phyloP scores from a whole-genome alignment of 768 basidiomycete species.

The Hygrocybe punicea region DNA sequence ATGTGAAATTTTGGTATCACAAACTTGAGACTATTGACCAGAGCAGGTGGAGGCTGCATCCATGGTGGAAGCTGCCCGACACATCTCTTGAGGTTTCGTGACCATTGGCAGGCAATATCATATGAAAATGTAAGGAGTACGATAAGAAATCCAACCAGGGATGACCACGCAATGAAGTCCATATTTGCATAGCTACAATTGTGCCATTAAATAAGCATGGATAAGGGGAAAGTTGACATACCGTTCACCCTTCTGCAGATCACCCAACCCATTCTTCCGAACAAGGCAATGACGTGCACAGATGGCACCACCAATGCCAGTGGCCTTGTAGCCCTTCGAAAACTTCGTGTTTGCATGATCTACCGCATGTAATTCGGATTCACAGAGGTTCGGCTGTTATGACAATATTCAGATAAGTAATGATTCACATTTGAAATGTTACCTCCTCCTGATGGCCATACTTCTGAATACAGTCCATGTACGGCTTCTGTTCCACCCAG shows the following conservation, averaged over 20 bases:
- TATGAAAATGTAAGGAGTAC: conserved; percentile 23
- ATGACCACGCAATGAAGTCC: conserved; percentile 25
- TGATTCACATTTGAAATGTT: not conserved
- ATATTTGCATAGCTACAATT: conserved; percentile 29
- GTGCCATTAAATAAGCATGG: not conserved
- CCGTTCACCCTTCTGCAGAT: conserved; percentile 36
- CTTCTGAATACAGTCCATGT: conserved; percentile 5
- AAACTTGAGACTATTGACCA: not conserved
- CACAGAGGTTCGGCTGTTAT: conserved; percentile 10
- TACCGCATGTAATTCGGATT: conserved; percentile 8
- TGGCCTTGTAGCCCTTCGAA: conserved; percentile 20
- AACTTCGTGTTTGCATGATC: conserved; percentile 8
- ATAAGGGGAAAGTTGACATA: conserved; percentile 10
- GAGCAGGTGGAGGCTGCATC: not conserved
- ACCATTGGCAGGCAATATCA: conserved; percentile 30
- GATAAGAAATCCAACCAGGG: conserved; percentile 4
- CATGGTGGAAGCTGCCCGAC: not conserved
- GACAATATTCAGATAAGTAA: not conserved
- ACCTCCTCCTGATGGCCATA: conserved; percentile 10
- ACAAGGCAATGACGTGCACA: conserved; percentile 34
- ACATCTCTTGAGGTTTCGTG: not conserved
- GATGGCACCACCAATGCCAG: conserved; percentile 26
- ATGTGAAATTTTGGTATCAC: conserved; percentile 14
- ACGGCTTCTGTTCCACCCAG: conserved; percentile 14
- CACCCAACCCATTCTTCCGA: conserved; percentile 24